These are phyloP conservation scores for Beverwykella pulmonaria DNA, from an alignment of 495 filamentous ascomycete species.

Conservation along the genomic window DNA sequence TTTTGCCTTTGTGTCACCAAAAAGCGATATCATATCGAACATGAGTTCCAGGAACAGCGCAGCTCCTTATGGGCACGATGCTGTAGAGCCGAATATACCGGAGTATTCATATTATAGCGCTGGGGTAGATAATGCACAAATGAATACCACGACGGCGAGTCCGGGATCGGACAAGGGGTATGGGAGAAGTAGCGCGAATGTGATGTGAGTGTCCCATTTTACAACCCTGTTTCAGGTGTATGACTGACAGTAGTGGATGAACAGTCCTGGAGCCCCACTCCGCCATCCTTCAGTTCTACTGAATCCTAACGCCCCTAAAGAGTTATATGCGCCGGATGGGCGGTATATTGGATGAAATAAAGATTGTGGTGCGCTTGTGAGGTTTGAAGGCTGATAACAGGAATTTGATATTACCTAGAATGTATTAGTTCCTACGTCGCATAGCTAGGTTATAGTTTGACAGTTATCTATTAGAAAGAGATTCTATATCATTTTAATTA, in stretches of 20 bases:
- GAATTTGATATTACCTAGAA: too few relatives aligned
- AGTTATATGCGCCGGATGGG: background rate
- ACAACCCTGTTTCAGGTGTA: background rate
- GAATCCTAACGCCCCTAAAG: background rate
- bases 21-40: background rate
- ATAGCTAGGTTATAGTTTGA: too few relatives aligned
- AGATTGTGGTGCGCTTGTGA: too few relatives aligned
- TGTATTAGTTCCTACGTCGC: too few relatives aligned
- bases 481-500: too few relatives aligned
- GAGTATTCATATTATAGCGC: background rate
- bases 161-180: background rate
- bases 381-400: too few relatives aligned
- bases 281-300: background rate
- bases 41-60: conserved; percentile 1
- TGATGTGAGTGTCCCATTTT: background rate
- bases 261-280: background rate
- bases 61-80: background rate
- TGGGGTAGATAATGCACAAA: background rate
- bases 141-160: background rate
- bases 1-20: background rate
- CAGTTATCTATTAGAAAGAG: too few relatives aligned
- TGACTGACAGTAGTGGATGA: background rate
- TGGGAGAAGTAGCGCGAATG: background rate
- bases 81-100: background rate
- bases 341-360: background rate